Evolutionary conservation across 164 flowering plant genomes (phyloP).

Genomic region (Kalanchoe fedtschenkoi): DNA sequence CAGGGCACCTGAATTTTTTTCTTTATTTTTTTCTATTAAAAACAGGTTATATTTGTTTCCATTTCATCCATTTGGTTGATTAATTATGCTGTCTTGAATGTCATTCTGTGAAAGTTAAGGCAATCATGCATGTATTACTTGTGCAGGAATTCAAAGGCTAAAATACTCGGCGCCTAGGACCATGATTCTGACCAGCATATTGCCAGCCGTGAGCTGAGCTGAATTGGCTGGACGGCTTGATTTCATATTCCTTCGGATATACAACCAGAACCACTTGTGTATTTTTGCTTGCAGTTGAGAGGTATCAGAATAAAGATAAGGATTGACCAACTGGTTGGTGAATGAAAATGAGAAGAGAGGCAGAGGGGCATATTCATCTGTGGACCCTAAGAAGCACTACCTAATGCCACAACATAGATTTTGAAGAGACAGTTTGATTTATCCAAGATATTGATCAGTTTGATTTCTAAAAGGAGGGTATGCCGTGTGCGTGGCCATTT

Average conservation of each 20-base stretch:
- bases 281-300: not conserved
- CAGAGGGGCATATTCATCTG: not conserved
- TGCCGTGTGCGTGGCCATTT: not conserved
- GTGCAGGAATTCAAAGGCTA: not conserved
- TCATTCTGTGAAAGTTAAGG: not conserved
- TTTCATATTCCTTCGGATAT: not conserved
- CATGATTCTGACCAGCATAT: not conserved
- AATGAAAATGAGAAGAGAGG: not conserved
- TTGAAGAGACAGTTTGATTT: not conserved
- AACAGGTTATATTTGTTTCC: not conserved
- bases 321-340: not conserved
- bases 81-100: not conserved
- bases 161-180: not conserved
- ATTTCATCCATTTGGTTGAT: not conserved
- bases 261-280: not conserved
- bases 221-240: slow-evolving; percentile 3
- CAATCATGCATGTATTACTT: not conserved
- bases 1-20: not conserved
- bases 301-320: not conserved
- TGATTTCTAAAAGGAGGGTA: too few species aligned
- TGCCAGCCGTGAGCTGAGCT: not conserved
- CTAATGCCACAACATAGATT: not conserved
- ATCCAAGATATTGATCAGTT: not conserved
- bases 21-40: not conserved
- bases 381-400: not conserved